Percentiles rank a stretch among this genome's conserved stretches.
Conservation (phyloP, 805 yeast species). For the Yarrowia sp. region DNA sequence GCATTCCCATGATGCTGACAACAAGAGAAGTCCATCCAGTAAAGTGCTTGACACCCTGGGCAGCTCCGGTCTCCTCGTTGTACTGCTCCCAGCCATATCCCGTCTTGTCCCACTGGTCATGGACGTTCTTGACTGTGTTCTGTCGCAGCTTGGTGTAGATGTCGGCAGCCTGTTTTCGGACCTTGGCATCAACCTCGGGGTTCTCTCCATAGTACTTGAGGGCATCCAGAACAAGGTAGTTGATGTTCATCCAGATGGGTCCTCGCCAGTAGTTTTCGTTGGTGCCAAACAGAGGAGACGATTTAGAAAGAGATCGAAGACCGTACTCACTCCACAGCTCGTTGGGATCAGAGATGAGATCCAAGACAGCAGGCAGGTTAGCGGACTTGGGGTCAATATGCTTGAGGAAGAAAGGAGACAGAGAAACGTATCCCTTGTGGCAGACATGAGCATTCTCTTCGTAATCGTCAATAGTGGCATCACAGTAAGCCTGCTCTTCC, state of each 20-base stretch:
- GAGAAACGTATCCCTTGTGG: conserved; percentile 81
- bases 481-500: conserved; percentile 69
- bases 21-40: conserved; percentile 92
- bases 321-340: conserved; percentile 79
- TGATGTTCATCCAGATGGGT: conserved; percentile 88
- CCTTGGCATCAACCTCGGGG: conserved; percentile 39
- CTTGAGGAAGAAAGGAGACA: conserved; percentile 79
- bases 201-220: conserved; percentile 52
- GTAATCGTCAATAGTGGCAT: conserved; percentile 68
- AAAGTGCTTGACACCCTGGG: conserved; percentile 83
- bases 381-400: conserved; percentile 52
- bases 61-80: conserved; percentile 69
- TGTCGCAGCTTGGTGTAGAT: conserved; percentile 59
- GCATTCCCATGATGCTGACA: conserved; percentile 80
- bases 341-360: conserved; percentile 62
- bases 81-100: conserved; percentile 93
- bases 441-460: conserved; percentile 72
- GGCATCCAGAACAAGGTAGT: conserved; percentile 74
- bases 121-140: conserved; percentile 68
- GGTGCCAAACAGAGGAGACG: conserved; percentile 62
- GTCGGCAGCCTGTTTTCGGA: conserved; percentile 44
- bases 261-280: conserved; percentile 97
- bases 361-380: conserved; percentile 53
- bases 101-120: conserved; percentile 64
- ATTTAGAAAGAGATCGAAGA: conserved; percentile 71